Evolutionary conservation across 2,329 filamentous ascomycete species (phyloP).

Genomic region (Colletotrichum chrysophilum): DNA sequence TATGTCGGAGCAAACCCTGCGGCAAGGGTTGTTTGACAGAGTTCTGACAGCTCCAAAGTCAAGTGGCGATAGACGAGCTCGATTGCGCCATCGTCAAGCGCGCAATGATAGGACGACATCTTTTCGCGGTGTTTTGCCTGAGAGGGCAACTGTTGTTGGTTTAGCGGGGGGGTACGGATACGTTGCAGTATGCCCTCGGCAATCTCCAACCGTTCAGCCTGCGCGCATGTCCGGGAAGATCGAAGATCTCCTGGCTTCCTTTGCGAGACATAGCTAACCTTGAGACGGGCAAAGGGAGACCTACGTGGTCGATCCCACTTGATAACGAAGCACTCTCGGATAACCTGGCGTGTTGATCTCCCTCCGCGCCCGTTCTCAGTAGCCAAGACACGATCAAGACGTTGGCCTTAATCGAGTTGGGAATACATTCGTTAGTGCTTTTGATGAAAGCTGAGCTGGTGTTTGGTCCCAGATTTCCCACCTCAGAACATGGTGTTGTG

Average conservation of each 20-base stretch:
- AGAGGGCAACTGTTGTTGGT: not conserved
- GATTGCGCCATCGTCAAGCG: not conserved
- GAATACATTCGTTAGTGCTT: not conserved
- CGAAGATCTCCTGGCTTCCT: not conserved
- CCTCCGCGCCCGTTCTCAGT: not conserved
- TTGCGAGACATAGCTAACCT: not conserved
- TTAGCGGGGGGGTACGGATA: not conserved
- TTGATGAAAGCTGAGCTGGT: not conserved
- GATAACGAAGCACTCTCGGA: not conserved
- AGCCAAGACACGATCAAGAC: not conserved
- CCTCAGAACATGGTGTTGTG: not conserved
- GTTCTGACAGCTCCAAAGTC: not conserved
- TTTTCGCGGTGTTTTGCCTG: not conserved
- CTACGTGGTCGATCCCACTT: not conserved
- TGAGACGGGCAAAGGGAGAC: not conserved
- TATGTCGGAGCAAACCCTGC: not conserved
- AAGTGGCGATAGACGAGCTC: not conserved
- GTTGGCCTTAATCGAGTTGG: not conserved
- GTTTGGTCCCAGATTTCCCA: not conserved
- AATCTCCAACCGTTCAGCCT: constrained; percentile 4
- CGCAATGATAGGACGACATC: not conserved
- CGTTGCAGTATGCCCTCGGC: not conserved
- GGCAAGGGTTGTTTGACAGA: not conserved
- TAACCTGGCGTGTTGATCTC: not conserved
- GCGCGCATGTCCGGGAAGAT: not conserved